Evolutionary conservation across 2,329 filamentous ascomycete species (phyloP), one percentile per base, ranked within the genome.

Genomic region (Nothomitra cinnamomea): DNA sequence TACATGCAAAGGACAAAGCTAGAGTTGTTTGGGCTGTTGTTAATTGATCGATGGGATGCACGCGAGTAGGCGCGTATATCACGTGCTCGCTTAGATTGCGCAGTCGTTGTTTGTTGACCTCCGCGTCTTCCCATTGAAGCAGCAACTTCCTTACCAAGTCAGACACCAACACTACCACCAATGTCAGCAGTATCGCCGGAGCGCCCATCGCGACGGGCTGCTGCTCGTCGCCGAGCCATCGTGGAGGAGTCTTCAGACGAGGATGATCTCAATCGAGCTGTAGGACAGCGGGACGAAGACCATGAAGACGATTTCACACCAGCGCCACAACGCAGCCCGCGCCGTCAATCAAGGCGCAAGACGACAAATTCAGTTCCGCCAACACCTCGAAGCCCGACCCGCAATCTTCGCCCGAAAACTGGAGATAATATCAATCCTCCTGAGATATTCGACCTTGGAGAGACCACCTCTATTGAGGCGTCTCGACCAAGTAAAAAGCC

Each of bases 221-320:
- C 76, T 43, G 67, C 83, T 52, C 78, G 87, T 63, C 80, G 83
- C 61, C 84, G 81, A 60, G 78, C 83, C 51, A 75, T 94, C 49
- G 71, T 89, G 56, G 87, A 94, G 59, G 87, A 82, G 7, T 74
- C 78, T 19, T 77, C 79, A 22, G 87, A 90, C 42, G 87, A 94
- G 55, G 87, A 94, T 56, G 79, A 84, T 58, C 72, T 79, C 53
- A 68, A 74, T 40, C 71, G 77, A 60, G 72, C 75, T 57, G 73
- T 78, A 61, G 74, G 77, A 56, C 71, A 79, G 35, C 73, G 78
- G 15, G 76, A 73, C 25, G 73, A 83, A 25, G 78, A 83, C 2
- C 74, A 70, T 51, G 84, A 85, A 58, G 83, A 89, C 51, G 86
- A 94, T 51, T 92, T 88, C 62, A 84, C 83, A 45, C 87, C 87